Conservation (phyloP, 2,329 filamentous ascomycete species). For the Blastomyces parvus region DNA sequence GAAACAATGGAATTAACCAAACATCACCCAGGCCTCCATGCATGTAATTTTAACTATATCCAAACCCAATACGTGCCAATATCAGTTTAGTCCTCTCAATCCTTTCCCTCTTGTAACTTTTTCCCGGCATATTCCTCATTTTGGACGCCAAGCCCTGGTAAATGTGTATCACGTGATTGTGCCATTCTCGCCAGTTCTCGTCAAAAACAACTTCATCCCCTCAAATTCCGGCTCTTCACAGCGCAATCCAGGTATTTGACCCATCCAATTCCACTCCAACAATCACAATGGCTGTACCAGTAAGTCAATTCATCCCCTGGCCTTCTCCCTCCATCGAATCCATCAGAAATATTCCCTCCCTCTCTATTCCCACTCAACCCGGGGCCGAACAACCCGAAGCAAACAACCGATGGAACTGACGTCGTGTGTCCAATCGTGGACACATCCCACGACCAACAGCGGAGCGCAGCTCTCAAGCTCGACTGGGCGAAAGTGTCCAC, state of each 20-base stretch:
- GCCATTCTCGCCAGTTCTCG: slow-evolving; percentile 4
- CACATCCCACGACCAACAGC: slow-evolving; percentile 43
- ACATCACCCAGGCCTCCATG: not conserved
- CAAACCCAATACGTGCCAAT: not conserved
- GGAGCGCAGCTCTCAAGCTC: slow-evolving; percentile 97
- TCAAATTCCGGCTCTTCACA: slow-evolving; percentile 13
- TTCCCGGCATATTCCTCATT: not conserved
- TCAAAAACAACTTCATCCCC: slow-evolving; percentile 9
- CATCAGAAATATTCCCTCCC: slow-evolving; percentile 16
- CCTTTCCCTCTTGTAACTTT: not conserved
- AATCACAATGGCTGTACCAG: slow-evolving; percentile 37
- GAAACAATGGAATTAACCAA: not conserved
- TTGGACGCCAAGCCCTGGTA: slow-evolving; percentile 11
- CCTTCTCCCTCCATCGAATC: not conserved
- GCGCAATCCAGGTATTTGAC: slow-evolving; percentile 5
- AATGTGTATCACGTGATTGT: slow-evolving; percentile 13
- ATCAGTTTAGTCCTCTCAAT: not conserved
- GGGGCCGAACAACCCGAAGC: not conserved
- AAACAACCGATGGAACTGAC: slow-evolving; percentile 3
- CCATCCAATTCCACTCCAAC: slow-evolving; percentile 21
- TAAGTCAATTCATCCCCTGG: slow-evolving; percentile 9
- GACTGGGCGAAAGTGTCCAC: slow-evolving; percentile 94
- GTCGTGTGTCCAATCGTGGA: not conserved
- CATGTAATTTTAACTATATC: not conserved
- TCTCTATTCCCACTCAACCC: not conserved